These are phyloP conservation scores for Pseudozyma thailandica DNA, from an alignment of 1,284 basidiomycete genomes.

Conservation along the genomic window DNA sequence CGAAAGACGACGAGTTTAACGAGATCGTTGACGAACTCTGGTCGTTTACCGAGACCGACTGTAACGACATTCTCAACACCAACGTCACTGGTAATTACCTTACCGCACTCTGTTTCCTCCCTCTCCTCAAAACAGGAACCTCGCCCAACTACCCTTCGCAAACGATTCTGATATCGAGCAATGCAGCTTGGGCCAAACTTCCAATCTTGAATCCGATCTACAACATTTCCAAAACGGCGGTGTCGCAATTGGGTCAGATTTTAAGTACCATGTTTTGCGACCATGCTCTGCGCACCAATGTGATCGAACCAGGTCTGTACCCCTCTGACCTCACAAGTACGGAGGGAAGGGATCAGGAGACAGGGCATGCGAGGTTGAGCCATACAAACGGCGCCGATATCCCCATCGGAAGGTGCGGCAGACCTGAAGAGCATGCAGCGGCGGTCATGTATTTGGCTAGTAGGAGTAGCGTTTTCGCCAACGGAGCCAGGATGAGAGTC, in stretches of 20 bases:
- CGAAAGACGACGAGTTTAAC: slow-evolving; percentile 18
- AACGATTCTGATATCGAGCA: slow-evolving; percentile 45
- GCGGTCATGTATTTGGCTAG: slow-evolving; percentile 35
- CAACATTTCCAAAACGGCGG: slow-evolving; percentile 49
- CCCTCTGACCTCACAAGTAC: slow-evolving; percentile 39
- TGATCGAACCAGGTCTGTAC: slow-evolving; percentile 48
- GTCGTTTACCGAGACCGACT: slow-evolving; percentile 34
- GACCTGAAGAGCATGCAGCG: slow-evolving; percentile 37
- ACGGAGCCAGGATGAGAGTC: slow-evolving; percentile 39
- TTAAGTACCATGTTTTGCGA: slow-evolving; percentile 41
- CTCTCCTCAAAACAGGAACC: slow-evolving; percentile 25
- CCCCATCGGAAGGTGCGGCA: slow-evolving; percentile 41
- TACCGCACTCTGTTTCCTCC: slow-evolving; percentile 36
- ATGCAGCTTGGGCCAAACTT: slow-evolving; percentile 47
- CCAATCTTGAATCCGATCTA: slow-evolving; percentile 55
- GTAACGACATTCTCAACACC: slow-evolving; percentile 26
- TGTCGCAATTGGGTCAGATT: slow-evolving; percentile 42
- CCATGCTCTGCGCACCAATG: slow-evolving; percentile 28
- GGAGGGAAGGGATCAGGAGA: slow-evolving; percentile 9
- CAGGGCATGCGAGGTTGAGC: slow-evolving; percentile 28
- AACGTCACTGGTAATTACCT: slow-evolving; percentile 50
- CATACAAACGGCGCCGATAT: slow-evolving; percentile 54
- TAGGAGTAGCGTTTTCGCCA: slow-evolving; percentile 30
- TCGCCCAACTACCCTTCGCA: slow-evolving; percentile 19
- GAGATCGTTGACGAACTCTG: slow-evolving; percentile 39